Evolutionary conservation across 306 rosid species (phyloP), one percentile per base, ranked within the genome.

Genomic region (Fragaria ananassa): DNA sequence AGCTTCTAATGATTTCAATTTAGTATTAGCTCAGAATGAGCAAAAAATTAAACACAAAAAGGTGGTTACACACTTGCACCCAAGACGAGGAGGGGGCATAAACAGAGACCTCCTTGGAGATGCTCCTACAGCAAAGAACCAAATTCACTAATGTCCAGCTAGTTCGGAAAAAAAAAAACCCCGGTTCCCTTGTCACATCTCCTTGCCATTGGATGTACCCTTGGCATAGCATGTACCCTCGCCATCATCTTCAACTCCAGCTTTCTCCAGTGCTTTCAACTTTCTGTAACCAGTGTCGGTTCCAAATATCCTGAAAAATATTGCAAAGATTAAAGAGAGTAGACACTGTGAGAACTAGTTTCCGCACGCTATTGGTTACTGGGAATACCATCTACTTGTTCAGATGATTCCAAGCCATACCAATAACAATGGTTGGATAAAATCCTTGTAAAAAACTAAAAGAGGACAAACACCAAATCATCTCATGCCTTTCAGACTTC

Each of bases 271-370:
- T 51, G 87, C 93, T 78, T 88, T 89, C 87, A 91, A 83, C 89
- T 87, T 93, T 86, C 90, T 86, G 88, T 89, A 93, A 25, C 98
- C 98, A 44, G 71, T 64, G 79, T 93, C 97, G 19, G 96, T 93
- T 67, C 96, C 97, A 82, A 91, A 93, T 76, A 93, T 72, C 96
- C 98, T 93, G 88, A 46, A 50, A 42, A 57, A 18, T 10, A 41
- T 45, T 35, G 37, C 17, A 63, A 21, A 29, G 71, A 10, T 2
- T 57, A 46, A 13, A 50, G 8, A 49, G 8, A 25, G 18, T 5
- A 10, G 17, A 25, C 57, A 18, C 19, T 29, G 23, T 60, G 60
- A 68, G 72, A 12, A 34, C 17, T 14, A 50, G 45, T 42, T 25
- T 8, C 42, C 42, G 68, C 42, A 62, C 1, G 9, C 19, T 31